A percentile compares a stretch with the other conserved stretches of the same genome.
phyloP scores from a whole-genome alignment of 1,284 basidiomycete species.

The Ustilago cynodontis region DNA sequence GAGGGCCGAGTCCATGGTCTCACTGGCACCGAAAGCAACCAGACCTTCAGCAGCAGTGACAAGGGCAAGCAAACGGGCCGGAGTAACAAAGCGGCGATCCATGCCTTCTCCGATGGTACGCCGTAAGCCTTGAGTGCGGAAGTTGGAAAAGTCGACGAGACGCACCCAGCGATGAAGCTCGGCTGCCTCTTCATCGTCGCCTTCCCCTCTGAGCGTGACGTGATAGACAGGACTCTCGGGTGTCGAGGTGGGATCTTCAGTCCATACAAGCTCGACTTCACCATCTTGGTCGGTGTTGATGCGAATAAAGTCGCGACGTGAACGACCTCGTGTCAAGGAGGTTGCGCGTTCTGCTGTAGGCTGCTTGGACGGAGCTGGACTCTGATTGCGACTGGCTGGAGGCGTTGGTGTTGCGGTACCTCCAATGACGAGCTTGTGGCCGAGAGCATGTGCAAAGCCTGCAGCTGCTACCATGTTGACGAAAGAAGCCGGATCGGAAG shows the following conservation, averaged over 20 bases:
- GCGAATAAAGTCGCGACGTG: conserved; percentile 33
- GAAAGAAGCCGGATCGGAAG: conserved; percentile 57
- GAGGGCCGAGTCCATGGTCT: conserved; percentile 68
- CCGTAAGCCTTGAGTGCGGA: conserved; percentile 92
- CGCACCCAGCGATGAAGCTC: conserved; percentile 58
- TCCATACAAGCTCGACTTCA: conserved; percentile 61
- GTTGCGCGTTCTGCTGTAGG: conserved; percentile 12
- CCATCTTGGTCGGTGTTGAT: conserved; percentile 51
- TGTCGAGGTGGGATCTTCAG: conserved; percentile 48
- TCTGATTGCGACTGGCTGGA: conserved; percentile 37
- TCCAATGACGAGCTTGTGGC: conserved; percentile 53
- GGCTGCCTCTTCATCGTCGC: conserved; percentile 37
- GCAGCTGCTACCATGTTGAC: conserved; percentile 64
- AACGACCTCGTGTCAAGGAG: conserved; percentile 18
- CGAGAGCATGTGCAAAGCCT: conserved; percentile 62
- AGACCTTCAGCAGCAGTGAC: conserved; percentile 64
- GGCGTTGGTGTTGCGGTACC: conserved; percentile 30
- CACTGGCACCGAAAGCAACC: conserved; percentile 65
- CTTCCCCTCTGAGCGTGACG: conserved; percentile 50
- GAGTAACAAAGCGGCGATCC: conserved; percentile 90
- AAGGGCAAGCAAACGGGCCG: conserved; percentile 77
- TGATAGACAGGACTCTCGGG: conserved; percentile 50
- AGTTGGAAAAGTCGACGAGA: conserved; percentile 80
- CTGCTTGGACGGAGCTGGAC: conserved; percentile 31
- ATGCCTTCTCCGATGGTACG: conserved; percentile 90